phyloP scores from a whole-genome alignment of 2,329 filamentous ascomycete genomes.

The Exophiala spinifera region DNA sequence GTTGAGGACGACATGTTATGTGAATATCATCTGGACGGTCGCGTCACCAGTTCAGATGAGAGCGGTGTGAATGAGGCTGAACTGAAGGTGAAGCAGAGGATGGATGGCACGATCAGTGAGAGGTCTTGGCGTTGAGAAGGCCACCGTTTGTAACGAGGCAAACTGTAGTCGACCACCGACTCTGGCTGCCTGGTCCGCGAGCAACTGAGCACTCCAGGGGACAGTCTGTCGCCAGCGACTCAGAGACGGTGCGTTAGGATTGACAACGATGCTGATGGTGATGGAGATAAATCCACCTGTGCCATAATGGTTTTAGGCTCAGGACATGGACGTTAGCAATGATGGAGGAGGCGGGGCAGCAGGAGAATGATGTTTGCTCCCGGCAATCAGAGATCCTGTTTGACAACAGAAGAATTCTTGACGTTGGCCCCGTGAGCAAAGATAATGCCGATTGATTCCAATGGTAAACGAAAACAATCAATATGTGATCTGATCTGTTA shows the following conservation, averaged over 20 bases:
- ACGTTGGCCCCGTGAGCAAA: neutral
- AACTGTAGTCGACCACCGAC: constrained; percentile 3
- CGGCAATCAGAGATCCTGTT: neutral
- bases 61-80: constrained; percentile 1
- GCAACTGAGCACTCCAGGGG: neutral
- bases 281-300: constrained; percentile 8
- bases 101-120: constrained; percentile 15
- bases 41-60: constrained; percentile 1
- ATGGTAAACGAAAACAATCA: neutral
- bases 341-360: constrained; percentile 12
- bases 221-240: constrained; percentile 1
- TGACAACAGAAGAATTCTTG: neutral
- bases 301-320: constrained; percentile 7
- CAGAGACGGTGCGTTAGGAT: constrained; percentile 5
- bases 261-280: constrained; percentile 3
- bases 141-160: constrained; percentile 19
- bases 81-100: constrained; percentile 5
- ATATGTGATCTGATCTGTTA: neutral
- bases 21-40: constrained; percentile 19
- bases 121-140: constrained; percentile 23
- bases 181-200: neutral
- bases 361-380: constrained; percentile 6
- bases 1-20: constrained; percentile 26
- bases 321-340: neutral
- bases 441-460: neutral